A percentile compares a stretch with the other conserved stretches of the same genome.
Conservation (phyloP, 768 basidiomycete genomes). For the Podaxis pistillaris region DNA sequence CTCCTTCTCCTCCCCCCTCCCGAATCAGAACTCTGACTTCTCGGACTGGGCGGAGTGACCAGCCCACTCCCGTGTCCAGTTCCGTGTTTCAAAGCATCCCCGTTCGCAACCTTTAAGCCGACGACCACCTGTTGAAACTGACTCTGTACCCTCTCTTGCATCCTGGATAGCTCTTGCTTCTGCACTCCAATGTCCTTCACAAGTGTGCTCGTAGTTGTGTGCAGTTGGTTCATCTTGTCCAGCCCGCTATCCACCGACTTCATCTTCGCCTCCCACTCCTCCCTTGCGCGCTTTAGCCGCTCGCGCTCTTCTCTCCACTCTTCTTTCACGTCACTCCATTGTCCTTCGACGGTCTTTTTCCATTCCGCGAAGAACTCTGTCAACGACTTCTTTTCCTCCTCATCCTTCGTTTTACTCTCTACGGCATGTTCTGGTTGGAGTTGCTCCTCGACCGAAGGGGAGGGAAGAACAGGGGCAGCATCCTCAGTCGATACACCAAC, state of each 20-base stretch:
- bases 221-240: slow-evolving; percentile 40
- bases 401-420: slow-evolving; percentile 1
- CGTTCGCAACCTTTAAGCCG: slow-evolving; percentile 24
- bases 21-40: slow-evolving; percentile 68
- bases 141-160: slow-evolving; percentile 18
- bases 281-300: slow-evolving; percentile 65
- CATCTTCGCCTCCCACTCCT: slow-evolving; percentile 76
- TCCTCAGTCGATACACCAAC: not conserved
- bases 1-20: slow-evolving; percentile 24
- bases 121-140: slow-evolving; percentile 9
- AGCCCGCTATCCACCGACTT: slow-evolving; percentile 52
- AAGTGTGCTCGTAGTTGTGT: slow-evolving; percentile 25
- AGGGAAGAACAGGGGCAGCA: not conserved
- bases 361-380: slow-evolving; percentile 62
- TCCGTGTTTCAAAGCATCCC: slow-evolving; percentile 34
- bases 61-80: slow-evolving; percentile 40
- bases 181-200: slow-evolving; percentile 20
- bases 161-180: slow-evolving; percentile 18
- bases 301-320: slow-evolving; percentile 84
- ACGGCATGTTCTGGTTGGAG: no score
- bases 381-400: slow-evolving; percentile 29
- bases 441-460: not conserved
- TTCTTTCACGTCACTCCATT: slow-evolving; percentile 74
- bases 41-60: slow-evolving; percentile 75
- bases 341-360: slow-evolving; percentile 77